Conservation (phyloP, 129 eudicot species). For the Mikania micrantha region DNA sequence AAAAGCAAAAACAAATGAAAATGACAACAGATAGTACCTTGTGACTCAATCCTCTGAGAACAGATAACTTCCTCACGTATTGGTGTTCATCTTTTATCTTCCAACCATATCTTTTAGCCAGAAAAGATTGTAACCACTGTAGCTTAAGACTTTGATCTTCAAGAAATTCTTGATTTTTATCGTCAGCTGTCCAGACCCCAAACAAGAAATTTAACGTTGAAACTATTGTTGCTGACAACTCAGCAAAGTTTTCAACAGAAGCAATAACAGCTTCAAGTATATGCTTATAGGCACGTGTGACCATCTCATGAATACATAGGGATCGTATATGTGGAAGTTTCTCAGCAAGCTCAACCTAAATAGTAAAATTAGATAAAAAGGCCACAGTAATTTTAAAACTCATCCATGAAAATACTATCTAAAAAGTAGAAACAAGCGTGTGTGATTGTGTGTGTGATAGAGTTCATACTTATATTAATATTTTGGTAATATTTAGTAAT, state of each 20-base stretch:
- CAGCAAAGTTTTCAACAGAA: conserved; percentile 51
- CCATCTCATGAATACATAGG: conserved; percentile 95
- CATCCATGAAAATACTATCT: background rate
- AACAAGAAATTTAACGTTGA: conserved; percentile 77
- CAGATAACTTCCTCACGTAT: conserved; percentile 72
- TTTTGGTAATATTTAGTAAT: too few relatives aligned
- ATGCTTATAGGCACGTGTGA: conserved; percentile 94
- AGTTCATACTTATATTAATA: too few relatives aligned
- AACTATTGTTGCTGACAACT: conserved; percentile 64
- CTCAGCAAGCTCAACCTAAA: conserved; percentile 89
- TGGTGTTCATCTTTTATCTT: conserved; percentile 67
- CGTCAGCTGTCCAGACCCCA: conserved; percentile 35
- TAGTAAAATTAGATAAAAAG: background rate
- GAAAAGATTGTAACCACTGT: conserved; percentile 68
- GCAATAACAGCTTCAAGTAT: conserved; percentile 81
- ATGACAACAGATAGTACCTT: conserved; percentile 43
- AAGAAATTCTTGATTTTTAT: conserved; percentile 23
- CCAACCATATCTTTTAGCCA: conserved; percentile 72
- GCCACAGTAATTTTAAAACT: background rate
- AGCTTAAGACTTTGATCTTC: conserved; percentile 57
- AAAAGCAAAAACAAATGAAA: background rate
- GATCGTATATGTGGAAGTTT: conserved; percentile 99
- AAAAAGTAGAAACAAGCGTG: background rate
- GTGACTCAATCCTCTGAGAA: conserved; percentile 92
- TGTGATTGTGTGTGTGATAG: background rate